Evolutionary conservation across 2,329 filamentous ascomycete genomes (phyloP).

Genomic region (Gliomastix tumulicola): DNA sequence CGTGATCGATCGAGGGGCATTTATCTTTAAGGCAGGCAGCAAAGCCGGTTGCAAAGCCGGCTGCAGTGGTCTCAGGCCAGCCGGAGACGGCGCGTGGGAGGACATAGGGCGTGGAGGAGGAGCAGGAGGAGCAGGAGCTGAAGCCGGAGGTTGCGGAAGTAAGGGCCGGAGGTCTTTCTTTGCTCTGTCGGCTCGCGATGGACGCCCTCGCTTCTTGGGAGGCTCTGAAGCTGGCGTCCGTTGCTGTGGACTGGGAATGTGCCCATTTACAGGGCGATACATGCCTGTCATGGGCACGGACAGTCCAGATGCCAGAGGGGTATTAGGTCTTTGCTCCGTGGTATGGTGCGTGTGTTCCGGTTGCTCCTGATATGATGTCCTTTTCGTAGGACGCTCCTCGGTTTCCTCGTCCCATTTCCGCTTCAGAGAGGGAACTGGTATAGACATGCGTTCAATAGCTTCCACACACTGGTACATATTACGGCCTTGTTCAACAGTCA

Average conservation of each 20-base stretch:
- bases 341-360: conserved; percentile 2
- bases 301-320: conserved; percentile 4
- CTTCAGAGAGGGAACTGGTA: conserved; percentile 20
- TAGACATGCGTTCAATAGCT: conserved; percentile 28
- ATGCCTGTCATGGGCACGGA: conserved; percentile 8
- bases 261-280: conserved; percentile 13
- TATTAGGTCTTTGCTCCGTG: neutral
- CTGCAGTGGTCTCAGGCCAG: neutral
- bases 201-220: conserved; percentile 37
- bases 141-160: conserved; percentile 22
- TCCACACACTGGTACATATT: conserved; percentile 38
- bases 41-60: conserved; percentile 1
- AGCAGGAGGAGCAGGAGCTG: conserved; percentile 5
- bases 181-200: conserved; percentile 35
- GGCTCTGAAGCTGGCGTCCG: conserved; percentile 5
- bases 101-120: neutral
- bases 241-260: conserved; percentile 2
- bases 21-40: no score
- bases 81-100: neutral
- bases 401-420: conserved; percentile 25
- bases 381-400: conserved; percentile 14
- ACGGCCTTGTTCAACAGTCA: conserved; percentile 24
- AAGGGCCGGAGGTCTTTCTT: conserved; percentile 19
- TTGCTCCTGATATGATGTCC: conserved; percentile 5
- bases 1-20: conserved; percentile 3